Evolutionary conservation across 805 yeast genomes (phyloP).

Genomic region (Wickerhamiella galacta): DNA sequence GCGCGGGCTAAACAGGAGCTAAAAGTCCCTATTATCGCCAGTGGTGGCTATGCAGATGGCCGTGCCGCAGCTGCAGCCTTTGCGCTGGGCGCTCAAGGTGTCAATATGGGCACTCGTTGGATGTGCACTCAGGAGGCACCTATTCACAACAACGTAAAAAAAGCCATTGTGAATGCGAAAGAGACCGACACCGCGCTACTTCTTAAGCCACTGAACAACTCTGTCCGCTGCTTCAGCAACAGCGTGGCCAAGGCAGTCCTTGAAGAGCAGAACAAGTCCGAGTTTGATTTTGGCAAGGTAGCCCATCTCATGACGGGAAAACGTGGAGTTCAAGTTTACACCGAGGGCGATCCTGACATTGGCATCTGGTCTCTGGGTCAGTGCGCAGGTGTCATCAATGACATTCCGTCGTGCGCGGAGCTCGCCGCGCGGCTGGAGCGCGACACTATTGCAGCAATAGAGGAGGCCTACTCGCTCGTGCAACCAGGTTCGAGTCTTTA

Average conservation of each 20-base stretch:
- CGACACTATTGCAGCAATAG: constrained; percentile 12
- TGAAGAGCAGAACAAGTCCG: constrained; percentile 14
- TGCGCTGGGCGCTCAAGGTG: constrained; percentile 19
- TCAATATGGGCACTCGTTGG: constrained; percentile 22
- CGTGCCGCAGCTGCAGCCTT: constrained; percentile 21
- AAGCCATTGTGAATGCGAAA: constrained; percentile 11
- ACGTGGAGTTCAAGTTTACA: constrained; percentile 18
- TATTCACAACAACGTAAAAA: constrained; percentile 14
- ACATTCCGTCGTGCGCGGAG: constrained; percentile 20
- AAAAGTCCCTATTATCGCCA: constrained; percentile 19
- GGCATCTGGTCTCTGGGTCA: constrained; percentile 23
- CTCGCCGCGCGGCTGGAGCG: constrained; percentile 15
- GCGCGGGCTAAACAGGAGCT: constrained; percentile 17
- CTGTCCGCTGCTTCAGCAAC: constrained; percentile 18
- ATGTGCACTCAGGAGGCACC: constrained; percentile 20
- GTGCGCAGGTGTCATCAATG: constrained; percentile 17
- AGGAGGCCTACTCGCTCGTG: no score
- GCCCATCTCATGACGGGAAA: constrained; percentile 17
- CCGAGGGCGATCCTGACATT: constrained; percentile 17
- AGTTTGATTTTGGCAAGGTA: constrained; percentile 15
- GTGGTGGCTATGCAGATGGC: constrained; percentile 22
- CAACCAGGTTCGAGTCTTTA: no score
- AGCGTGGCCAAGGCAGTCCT: constrained; percentile 17
- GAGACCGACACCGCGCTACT: constrained; percentile 19
- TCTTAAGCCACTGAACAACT: constrained; percentile 18